A percentile compares a stretch with the other conserved stretches of the same genome.
Evolutionary conservation across 352 stramenopile genomes (phyloP).

Genomic region (Globisporangium parvum): DNA sequence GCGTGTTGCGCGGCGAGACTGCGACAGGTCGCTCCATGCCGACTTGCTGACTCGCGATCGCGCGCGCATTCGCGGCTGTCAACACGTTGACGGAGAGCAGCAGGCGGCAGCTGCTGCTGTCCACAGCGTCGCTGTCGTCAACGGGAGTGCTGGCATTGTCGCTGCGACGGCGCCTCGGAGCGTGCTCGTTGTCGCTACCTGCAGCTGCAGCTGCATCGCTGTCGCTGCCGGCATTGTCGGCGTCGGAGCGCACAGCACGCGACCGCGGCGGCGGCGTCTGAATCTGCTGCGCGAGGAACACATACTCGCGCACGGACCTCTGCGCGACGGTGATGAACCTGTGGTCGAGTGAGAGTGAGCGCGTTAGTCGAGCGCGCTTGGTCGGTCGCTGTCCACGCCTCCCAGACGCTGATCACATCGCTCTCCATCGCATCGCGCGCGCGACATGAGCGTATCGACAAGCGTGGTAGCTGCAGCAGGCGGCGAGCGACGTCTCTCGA

Average conservation of each 20-base stretch:
- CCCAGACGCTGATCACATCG: too few relatives aligned
- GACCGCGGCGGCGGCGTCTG: too few relatives aligned
- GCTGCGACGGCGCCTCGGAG: too few relatives aligned
- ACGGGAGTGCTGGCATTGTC: neutral
- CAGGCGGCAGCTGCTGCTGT: neutral
- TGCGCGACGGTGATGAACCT: conserved; percentile 7
- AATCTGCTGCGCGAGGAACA: conserved; percentile 12
- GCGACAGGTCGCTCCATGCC: conserved; percentile 12
- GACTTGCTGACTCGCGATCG: conserved; percentile 9
- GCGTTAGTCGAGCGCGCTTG: too few relatives aligned
- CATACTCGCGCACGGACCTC: conserved; percentile 14
- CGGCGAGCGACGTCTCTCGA: neutral
- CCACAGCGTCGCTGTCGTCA: neutral
- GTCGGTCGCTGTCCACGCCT: too few relatives aligned
- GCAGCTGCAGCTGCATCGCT: neutral
- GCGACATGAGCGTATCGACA: neutral
- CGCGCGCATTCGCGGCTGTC: conserved; percentile 1
- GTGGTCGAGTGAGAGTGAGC: neutral
- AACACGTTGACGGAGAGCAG: conserved; percentile 12
- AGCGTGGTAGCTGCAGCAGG: neutral
- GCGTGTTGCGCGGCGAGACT: conserved; percentile 7
- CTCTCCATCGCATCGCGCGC: too few relatives aligned
- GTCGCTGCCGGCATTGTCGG: neutral
- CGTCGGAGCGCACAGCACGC: neutral
- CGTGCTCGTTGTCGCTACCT: neutral